Evolutionary conservation across 164 flowering plant species (phyloP).

Genomic region (Berberis vulgaris): DNA sequence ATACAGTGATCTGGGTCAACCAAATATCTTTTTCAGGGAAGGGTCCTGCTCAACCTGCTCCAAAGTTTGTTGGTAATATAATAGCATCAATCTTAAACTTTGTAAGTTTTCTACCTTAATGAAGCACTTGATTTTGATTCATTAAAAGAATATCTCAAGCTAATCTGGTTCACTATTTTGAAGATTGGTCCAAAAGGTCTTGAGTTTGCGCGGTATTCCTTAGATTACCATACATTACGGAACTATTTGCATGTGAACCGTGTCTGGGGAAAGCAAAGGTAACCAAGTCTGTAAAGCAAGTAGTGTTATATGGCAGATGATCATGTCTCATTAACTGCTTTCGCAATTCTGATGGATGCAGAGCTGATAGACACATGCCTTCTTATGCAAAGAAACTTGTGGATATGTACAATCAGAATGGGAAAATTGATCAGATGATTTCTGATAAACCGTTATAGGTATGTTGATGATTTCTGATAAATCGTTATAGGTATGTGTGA

Average conservation of each 20-base stretch:
- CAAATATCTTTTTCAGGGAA: constrained; percentile 37
- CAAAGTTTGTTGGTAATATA: constrained; percentile 75
- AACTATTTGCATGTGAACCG: constrained; percentile 80
- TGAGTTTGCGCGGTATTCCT: constrained; percentile 92
- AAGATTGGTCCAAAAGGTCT: constrained; percentile 98
- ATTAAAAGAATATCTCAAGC: constrained; percentile 2
- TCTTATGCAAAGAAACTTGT: constrained; percentile 84
- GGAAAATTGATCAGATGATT: constrained; percentile 78
- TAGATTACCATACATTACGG: constrained; percentile 92
- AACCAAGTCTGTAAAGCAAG: background rate
- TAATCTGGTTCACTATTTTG: constrained; percentile 9
- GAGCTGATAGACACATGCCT: constrained; percentile 82
- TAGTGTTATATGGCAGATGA: background rate
- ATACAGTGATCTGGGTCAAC: background rate
- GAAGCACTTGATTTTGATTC: background rate
- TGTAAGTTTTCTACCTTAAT: constrained; percentile 30
- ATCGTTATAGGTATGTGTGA: constrained; percentile 7
- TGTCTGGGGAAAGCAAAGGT: constrained; percentile 87
- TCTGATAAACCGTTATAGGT: constrained; percentile 24
- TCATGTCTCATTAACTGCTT: constrained; percentile 1
- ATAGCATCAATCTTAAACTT: constrained; percentile 77
- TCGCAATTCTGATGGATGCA: constrained; percentile 24
- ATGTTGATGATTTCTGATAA: constrained; percentile 59
- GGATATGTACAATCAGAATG: constrained; percentile 75
- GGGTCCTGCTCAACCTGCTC: constrained; percentile 88